Evolutionary conservation across 1,284 basidiomycete species (phyloP).

Genomic region (Crucibulum cyathiforme): DNA sequence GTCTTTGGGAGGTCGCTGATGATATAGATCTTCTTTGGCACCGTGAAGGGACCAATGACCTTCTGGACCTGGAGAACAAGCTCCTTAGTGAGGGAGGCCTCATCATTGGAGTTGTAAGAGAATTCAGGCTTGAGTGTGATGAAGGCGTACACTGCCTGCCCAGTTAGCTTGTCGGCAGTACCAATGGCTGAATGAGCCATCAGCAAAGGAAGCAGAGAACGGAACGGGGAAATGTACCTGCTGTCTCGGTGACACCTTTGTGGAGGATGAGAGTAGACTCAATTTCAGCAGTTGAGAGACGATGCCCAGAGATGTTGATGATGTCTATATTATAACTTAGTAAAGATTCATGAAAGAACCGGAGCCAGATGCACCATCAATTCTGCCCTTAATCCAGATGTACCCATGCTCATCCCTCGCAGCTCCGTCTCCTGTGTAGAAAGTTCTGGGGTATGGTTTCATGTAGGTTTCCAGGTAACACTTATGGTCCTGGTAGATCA

Average conservation of each 20-base stretch:
- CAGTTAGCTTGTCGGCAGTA: slow-evolving; percentile 86
- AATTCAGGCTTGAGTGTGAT: slow-evolving; percentile 89
- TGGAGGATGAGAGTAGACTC: slow-evolving; percentile 96
- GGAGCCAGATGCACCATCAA: slow-evolving; percentile 79
- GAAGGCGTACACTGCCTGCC: slow-evolving; percentile 87
- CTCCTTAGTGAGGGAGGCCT: slow-evolving; percentile 82
- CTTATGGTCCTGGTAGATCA: slow-evolving; percentile 92
- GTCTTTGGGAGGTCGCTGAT: slow-evolving; percentile 95
- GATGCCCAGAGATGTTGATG: slow-evolving; percentile 95
- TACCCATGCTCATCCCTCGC: slow-evolving; percentile 95
- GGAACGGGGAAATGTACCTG: slow-evolving; percentile 48
- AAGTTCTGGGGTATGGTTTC: slow-evolving; percentile 87
- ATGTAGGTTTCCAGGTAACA: slow-evolving; percentile 95
- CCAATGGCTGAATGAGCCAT: slow-evolving; percentile 92
- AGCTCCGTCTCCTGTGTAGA: slow-evolving; percentile 98
- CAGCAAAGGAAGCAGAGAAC: slow-evolving; percentile 3
- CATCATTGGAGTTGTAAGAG: slow-evolving; percentile 71
- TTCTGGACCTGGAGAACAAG: slow-evolving; percentile 94
- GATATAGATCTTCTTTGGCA: slow-evolving; percentile 91
- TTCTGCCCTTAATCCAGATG: slow-evolving; percentile 97
- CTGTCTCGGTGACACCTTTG: slow-evolving; percentile 95
- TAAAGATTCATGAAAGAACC: slow-evolving; percentile 4
- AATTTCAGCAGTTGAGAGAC: slow-evolving; percentile 96
- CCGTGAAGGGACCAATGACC: slow-evolving; percentile 94
- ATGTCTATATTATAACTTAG: slow-evolving; percentile 58